phyloP scores from a whole-genome alignment of 163 green algal species.

The Botryococcus braunii region DNA sequence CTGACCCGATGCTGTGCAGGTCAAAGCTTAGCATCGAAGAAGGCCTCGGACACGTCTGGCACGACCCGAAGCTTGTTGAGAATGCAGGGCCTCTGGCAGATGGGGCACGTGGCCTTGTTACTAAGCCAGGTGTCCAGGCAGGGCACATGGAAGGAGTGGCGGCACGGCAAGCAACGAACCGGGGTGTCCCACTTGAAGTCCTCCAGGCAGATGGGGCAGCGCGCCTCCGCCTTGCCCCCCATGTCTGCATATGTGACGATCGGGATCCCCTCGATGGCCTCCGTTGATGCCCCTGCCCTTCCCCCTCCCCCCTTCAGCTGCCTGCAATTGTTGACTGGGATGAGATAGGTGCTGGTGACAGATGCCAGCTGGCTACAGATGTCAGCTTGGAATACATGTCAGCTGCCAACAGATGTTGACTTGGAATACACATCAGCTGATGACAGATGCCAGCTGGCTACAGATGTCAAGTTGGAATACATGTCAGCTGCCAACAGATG shows the following conservation, averaged over 20 bases:
- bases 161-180: slow-evolving; percentile 29
- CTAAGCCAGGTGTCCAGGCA: slow-evolving; percentile 45
- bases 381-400: no score
- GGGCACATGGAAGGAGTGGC: slow-evolving; percentile 23
- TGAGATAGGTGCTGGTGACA: no score
- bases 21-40: no score
- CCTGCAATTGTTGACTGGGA: no score
- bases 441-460: no score
- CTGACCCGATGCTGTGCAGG: no score
- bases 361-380: neutral
- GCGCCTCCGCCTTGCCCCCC: neutral
- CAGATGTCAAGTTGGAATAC: no score
- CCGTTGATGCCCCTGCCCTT: slow-evolving; percentile 19
- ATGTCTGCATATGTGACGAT: slow-evolving; percentile 22
- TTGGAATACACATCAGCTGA: no score
- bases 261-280: slow-evolving; percentile 25
- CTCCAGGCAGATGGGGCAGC: slow-evolving; percentile 46
- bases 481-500: no score
- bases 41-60: neutral
- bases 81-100: slow-evolving; percentile 39
- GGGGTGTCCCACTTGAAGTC: slow-evolving; percentile 18
- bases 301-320: no score
- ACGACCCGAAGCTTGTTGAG: no score
- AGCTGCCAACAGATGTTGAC: no score
- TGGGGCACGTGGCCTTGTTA: slow-evolving; percentile 31